A percentile compares a stretch with the other conserved stretches of the same genome.
phyloP scores from a whole-genome alignment of 306 rosid genomes.

The Ziziphus jujuba region DNA sequence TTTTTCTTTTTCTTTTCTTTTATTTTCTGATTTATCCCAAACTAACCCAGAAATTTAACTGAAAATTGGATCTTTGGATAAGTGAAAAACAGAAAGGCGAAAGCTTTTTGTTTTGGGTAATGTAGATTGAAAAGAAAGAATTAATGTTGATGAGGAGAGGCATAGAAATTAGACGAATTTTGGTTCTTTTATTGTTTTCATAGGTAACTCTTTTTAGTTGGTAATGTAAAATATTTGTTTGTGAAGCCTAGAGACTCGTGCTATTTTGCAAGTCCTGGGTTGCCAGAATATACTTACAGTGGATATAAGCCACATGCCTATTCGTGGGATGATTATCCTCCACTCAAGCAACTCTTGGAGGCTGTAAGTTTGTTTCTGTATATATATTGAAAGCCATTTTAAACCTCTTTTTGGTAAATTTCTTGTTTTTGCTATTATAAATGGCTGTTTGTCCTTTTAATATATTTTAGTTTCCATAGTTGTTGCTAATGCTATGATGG shows the following conservation, averaged over 20 bases:
- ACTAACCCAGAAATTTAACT: neutral
- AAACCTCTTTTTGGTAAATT: no score
- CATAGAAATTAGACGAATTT: neutral
- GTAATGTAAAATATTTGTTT: slow-evolving; percentile 2
- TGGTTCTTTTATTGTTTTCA: neutral
- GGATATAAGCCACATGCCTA: slow-evolving; percentile 79
- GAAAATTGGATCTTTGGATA: neutral
- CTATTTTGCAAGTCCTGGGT: slow-evolving; percentile 81
- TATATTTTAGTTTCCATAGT: neutral
- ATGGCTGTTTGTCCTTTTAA: no score
- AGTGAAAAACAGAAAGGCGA: neutral
- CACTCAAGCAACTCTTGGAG: slow-evolving; percentile 66
- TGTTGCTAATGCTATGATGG: neutral
- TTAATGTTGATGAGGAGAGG: neutral
- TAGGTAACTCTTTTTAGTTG: neutral
- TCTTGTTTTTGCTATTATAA: no score
- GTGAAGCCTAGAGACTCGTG: slow-evolving; percentile 91
- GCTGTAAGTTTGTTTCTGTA: slow-evolving; percentile 44
- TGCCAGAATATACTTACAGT: slow-evolving; percentile 72
- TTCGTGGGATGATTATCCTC: slow-evolving; percentile 86
- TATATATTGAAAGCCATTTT: neutral
- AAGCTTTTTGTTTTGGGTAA: neutral
- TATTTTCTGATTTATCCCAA: neutral
- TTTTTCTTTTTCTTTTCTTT: neutral
- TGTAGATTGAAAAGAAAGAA: neutral